Evolutionary conservation across 2,329 filamentous ascomycete species (phyloP).

Genomic region (Fusarium penzigii): DNA sequence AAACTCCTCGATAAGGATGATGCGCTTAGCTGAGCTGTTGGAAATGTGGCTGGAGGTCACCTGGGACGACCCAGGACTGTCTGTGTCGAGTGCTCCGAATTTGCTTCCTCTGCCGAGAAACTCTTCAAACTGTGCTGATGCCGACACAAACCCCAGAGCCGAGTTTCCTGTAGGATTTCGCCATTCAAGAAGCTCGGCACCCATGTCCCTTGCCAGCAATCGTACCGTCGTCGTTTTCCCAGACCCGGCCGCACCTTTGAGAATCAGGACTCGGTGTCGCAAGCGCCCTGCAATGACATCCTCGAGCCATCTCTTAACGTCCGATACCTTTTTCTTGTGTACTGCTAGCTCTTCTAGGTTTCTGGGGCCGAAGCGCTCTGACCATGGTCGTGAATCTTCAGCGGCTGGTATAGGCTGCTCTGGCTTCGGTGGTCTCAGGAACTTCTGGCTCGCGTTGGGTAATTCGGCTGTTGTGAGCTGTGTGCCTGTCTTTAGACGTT

Average conservation of each 20-base stretch:
- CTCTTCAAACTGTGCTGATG: constrained; percentile 84
- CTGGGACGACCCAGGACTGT: constrained; percentile 30
- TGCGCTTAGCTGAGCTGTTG: constrained; percentile 39
- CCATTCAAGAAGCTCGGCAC: constrained; percentile 83
- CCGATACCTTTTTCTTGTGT: constrained; percentile 89
- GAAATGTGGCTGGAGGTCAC: constrained; percentile 18
- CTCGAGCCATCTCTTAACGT: constrained; percentile 82
- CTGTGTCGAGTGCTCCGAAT: constrained; percentile 69
- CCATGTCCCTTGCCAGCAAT: constrained; percentile 75
- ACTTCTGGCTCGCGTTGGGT: constrained; percentile 49
- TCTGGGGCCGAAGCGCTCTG: constrained; percentile 76
- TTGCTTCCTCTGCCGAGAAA: constrained; percentile 82
- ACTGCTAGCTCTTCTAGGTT: constrained; percentile 85
- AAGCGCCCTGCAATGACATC: constrained; percentile 67
- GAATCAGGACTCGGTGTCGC: constrained; percentile 73
- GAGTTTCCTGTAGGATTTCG: constrained; percentile 71
- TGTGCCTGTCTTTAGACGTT: constrained; percentile 46
- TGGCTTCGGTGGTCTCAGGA: constrained; percentile 46
- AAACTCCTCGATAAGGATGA: constrained; percentile 81
- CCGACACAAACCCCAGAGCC: constrained; percentile 65
- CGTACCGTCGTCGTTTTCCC: constrained; percentile 89
- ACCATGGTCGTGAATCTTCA: constrained; percentile 76
- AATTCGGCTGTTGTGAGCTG: constrained; percentile 22
- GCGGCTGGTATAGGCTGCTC: constrained; percentile 32
- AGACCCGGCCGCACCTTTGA: constrained; percentile 88